These are phyloP conservation scores for Meredithiella fracta DNA, from an alignment of 2,329 filamentous ascomycete species.

Conservation along the genomic window DNA sequence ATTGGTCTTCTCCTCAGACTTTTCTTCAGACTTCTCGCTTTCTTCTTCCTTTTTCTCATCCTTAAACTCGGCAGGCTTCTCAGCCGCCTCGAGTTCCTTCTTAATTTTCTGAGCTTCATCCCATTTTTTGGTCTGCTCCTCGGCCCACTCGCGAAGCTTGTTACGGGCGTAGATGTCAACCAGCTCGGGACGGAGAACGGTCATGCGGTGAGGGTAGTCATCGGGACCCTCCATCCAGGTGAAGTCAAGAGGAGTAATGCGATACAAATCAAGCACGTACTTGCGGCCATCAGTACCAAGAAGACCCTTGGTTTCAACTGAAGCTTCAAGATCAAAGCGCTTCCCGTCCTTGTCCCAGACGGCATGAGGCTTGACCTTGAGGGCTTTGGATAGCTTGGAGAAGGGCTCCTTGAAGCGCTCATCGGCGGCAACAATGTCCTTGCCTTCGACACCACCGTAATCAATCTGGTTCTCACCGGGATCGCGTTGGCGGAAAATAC, in stretches of 20 bases:
- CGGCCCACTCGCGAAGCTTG: slow-evolving; percentile 81
- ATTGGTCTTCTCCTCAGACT: slow-evolving; percentile 12
- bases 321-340: slow-evolving; percentile 80
- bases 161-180: slow-evolving; percentile 70
- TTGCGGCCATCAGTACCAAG: slow-evolving; percentile 91
- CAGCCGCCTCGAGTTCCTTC: slow-evolving; percentile 15
- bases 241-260: slow-evolving; percentile 82
- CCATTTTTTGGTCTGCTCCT: slow-evolving; percentile 39
- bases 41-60: slow-evolving; percentile 20
- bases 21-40: slow-evolving; percentile 15
- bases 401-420: slow-evolving; percentile 73
- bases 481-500: slow-evolving; percentile 97
- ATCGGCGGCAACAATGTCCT: slow-evolving; percentile 83
- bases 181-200: slow-evolving; percentile 76
- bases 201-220: slow-evolving; percentile 88
- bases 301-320: slow-evolving; percentile 95
- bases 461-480: slow-evolving; percentile 97
- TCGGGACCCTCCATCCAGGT: slow-evolving; percentile 57
- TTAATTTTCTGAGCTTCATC: slow-evolving; percentile 22
- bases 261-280: slow-evolving; percentile 93
- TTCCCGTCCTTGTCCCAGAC: slow-evolving; percentile 97
- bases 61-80: slow-evolving; percentile 21
- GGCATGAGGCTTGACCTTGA: slow-evolving; percentile 83
- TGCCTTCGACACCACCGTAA: slow-evolving; percentile 94
- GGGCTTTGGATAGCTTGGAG: slow-evolving; percentile 73